phyloP scores from a whole-genome alignment of 1,139 yeast genomes.

The Yamadazyma pseudoaaseri region DNA sequence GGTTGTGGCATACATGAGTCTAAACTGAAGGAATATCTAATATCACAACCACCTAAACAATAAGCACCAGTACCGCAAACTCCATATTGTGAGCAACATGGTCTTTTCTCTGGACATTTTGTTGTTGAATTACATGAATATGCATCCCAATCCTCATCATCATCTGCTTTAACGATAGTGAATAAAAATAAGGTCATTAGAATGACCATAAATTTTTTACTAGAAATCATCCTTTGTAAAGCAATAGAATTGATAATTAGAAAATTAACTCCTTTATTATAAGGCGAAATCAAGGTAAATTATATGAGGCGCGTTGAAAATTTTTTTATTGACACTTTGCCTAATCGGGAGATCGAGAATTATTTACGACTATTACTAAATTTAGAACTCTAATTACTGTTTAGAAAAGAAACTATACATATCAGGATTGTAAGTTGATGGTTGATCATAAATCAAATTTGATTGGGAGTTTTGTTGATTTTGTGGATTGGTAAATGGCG shows the following conservation, averaged over 20 bases:
- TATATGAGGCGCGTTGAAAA: slow-evolving; percentile 13
- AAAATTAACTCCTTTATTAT: neutral
- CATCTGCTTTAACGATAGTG: slow-evolving; percentile 13
- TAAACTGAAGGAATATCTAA: slow-evolving; percentile 58
- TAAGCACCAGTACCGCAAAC: slow-evolving; percentile 79
- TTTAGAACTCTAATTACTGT: slow-evolving; percentile 6
- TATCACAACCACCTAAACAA: slow-evolving; percentile 84
- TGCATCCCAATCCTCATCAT: slow-evolving; percentile 15
- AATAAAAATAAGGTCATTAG: slow-evolving; percentile 10
- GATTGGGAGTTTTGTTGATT: slow-evolving; percentile 3
- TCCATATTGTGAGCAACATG: slow-evolving; percentile 85
- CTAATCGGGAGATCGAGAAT: slow-evolving; percentile 8
- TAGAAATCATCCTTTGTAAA: slow-evolving; percentile 1
- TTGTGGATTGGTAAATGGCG: slow-evolving; percentile 6
- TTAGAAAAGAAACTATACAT: slow-evolving; percentile 45
- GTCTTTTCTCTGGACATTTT: slow-evolving; percentile 67
- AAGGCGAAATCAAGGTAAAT: slow-evolving; percentile 1
- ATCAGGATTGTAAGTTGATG: slow-evolving; percentile 47
- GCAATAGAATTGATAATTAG: neutral
- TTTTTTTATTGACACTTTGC: slow-evolving; percentile 15
- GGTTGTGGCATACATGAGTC: slow-evolving; percentile 71
- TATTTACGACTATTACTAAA: slow-evolving; percentile 3
- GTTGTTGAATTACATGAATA: slow-evolving; percentile 46
- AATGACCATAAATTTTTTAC: slow-evolving; percentile 5
- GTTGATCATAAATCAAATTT: slow-evolving; percentile 43